Base-by-base conservation (phyloP, 768 basidiomycete species). In the Lactifluus hygrophoroides region DNA sequence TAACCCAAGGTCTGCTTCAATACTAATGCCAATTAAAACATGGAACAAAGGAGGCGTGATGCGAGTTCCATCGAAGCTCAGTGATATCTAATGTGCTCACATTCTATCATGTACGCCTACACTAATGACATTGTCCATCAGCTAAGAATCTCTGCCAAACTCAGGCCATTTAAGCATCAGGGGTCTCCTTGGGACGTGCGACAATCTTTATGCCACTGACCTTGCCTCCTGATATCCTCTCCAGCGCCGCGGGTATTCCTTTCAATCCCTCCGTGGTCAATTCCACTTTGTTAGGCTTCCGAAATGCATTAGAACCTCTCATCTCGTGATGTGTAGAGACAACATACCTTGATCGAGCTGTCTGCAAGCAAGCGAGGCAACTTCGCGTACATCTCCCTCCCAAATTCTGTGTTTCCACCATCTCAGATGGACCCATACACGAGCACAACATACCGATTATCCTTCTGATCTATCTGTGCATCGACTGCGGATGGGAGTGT, bases 191-290 rank as follows among this genome's bases (percentile, higher is more conserved):
- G 52, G 28, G 47, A 19, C 9, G 62, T 23, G 54, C 66, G 13
- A 70, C 53, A 7, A 70, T 46, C 54, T 70, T 70, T 10, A 64
- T 53, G 5, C 67, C 69, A 40, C 68, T 69, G 44, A 68, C 66
- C 38, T 44, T 53, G 19, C 67, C 58, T 2, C 23, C 54, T 28
- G 40, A 16, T 19, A 68, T 17, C 37, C 60, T 57, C 30, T 66
- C 27, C 16, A 69, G 46, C 1, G 64, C 69, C 11, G 46, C 59
- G 3, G 51, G 48, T 35, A 70, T 67, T 23, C 69, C 69, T 28
- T 55, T 49, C 23, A 70, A 56, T 10, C 69, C 69, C 17, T 55
- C 58, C 0, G 64, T 56, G 17, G 69, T 32, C 19, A 66, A 53
- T 40, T 70, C 66, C 2, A 69, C 64, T 4, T 53, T 51, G 30